Evolutionary conservation across 768 basidiomycete species (phyloP).

Genomic region (Auricularia auricula-judae): DNA sequence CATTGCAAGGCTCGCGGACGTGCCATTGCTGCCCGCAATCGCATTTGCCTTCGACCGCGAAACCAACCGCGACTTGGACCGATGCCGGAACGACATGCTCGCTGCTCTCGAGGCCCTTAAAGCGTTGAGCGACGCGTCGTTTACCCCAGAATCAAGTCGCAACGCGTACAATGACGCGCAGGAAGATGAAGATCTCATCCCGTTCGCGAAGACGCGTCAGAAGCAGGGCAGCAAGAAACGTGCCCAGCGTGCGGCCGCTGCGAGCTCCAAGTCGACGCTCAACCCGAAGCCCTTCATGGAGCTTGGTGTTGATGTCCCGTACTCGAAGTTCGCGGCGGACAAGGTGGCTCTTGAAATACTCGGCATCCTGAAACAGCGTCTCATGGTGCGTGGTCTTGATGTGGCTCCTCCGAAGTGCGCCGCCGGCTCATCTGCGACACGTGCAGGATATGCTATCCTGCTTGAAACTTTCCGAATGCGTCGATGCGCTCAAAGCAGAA

Average conservation of each 20-base stretch:
- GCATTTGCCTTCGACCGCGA: background rate
- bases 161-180: background rate
- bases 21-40: background rate
- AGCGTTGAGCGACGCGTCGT: background rate
- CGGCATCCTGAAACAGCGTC: constrained; percentile 14
- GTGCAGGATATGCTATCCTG: constrained; percentile 13
- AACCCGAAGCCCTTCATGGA: constrained; percentile 21
- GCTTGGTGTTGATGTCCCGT: constrained; percentile 20
- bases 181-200: background rate
- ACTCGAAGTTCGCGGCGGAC: constrained; percentile 11
- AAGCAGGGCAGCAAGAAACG: constrained; percentile 16
- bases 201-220: constrained; percentile 15
- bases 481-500: background rate
- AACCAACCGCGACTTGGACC: background rate
- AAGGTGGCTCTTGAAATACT: constrained; percentile 12
- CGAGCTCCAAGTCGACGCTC: constrained; percentile 6
- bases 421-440: constrained; percentile 7
- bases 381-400: constrained; percentile 17
- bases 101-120: background rate
- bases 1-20: background rate
- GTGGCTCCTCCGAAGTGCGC: background rate
- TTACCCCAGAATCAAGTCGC: background rate
- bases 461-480: background rate
- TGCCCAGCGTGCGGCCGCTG: background rate
- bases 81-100: background rate